Conservation (phyloP, 768 basidiomycete genomes). For the Suillus variegatus region DNA sequence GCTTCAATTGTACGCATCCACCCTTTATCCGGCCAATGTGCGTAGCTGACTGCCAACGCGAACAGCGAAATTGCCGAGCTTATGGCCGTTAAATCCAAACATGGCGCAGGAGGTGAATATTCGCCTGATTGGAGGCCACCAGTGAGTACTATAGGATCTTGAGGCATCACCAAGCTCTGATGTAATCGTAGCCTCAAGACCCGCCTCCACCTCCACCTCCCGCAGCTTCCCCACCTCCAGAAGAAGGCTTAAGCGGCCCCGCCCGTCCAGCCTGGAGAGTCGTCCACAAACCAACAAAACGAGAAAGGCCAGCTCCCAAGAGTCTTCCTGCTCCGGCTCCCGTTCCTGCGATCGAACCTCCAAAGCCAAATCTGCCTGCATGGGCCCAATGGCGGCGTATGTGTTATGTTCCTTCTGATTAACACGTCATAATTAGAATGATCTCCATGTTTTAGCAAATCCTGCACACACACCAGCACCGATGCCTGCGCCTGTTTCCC, state of each 20-base stretch:
- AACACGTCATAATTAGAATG: slow-evolving; percentile 1
- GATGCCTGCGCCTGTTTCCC: slow-evolving; percentile 32
- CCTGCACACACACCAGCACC: slow-evolving; percentile 57
- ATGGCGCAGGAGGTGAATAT: slow-evolving; percentile 78
- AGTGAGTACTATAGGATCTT: slow-evolving; percentile 34
- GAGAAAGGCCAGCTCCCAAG: slow-evolving; percentile 44
- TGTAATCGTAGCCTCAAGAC: slow-evolving; percentile 32
- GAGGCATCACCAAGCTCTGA: slow-evolving; percentile 4
- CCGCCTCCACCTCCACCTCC: slow-evolving; percentile 37
- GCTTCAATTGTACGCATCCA: slow-evolving; percentile 50
- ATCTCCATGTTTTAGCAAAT: slow-evolving; percentile 49
- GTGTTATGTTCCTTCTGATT: slow-evolving; percentile 24
- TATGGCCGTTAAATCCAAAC: slow-evolving; percentile 81
- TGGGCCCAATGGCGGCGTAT: slow-evolving; percentile 88
- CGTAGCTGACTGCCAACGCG: not conserved
- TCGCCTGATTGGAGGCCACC: slow-evolving; percentile 71
- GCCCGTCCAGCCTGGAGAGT: slow-evolving; percentile 76
- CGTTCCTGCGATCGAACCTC: slow-evolving; percentile 42
- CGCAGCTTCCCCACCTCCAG: slow-evolving; percentile 48
- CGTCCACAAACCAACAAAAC: slow-evolving; percentile 64
- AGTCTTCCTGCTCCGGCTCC: slow-evolving; percentile 39
- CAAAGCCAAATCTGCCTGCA: slow-evolving; percentile 61
- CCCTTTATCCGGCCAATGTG: not conserved
- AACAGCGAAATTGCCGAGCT: slow-evolving; percentile 81
- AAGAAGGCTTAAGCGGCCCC: slow-evolving; percentile 45